A percentile compares a stretch with the other conserved stretches of the same genome.
phyloP scores from a whole-genome alignment of 202 grass and related monocot species.

The Elaeis oleifera region DNA sequence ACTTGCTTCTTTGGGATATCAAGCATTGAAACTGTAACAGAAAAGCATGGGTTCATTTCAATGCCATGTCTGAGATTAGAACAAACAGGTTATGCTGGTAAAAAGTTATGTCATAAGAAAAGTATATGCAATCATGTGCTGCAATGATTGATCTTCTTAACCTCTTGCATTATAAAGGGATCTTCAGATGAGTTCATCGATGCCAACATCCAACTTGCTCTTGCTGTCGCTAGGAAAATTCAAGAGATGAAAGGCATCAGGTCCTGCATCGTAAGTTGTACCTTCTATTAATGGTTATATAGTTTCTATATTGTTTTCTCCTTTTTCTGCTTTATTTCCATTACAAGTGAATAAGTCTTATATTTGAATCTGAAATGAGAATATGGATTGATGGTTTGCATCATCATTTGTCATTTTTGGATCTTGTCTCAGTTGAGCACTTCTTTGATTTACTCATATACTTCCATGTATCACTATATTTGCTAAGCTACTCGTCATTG shows the following conservation, averaged over 20 bases:
- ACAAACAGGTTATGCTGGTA: neutral
- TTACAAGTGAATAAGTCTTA: neutral
- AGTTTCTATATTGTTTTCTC: neutral
- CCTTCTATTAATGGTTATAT: slow-evolving; percentile 2
- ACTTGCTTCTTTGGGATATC: too few relatives aligned
- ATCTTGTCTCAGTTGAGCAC: too few relatives aligned
- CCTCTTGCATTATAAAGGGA: slow-evolving; percentile 38
- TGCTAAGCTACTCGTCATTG: too few relatives aligned
- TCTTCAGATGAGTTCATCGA: slow-evolving; percentile 98
- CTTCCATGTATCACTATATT: too few relatives aligned
- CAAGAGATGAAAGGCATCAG: slow-evolving; percentile 53
- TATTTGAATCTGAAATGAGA: too few relatives aligned
- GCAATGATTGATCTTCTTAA: slow-evolving; percentile 12
- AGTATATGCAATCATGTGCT: neutral
- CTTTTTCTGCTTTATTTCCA: neutral
- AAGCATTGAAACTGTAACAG: too few relatives aligned
- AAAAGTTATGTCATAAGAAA: neutral
- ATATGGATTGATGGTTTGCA: too few relatives aligned
- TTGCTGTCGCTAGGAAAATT: slow-evolving; percentile 69
- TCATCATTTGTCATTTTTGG: too few relatives aligned
- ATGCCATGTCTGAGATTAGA: too few relatives aligned
- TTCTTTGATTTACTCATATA: too few relatives aligned
- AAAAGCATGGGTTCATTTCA: too few relatives aligned
- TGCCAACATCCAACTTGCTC: slow-evolving; percentile 90
- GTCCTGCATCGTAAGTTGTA: slow-evolving; percentile 72